Percentiles rank a stretch among this genome's conserved stretches.
These are phyloP conservation scores for Tuber melanosporum DNA, from an alignment of 495 filamentous ascomycete genomes.

Conservation along the genomic window DNA sequence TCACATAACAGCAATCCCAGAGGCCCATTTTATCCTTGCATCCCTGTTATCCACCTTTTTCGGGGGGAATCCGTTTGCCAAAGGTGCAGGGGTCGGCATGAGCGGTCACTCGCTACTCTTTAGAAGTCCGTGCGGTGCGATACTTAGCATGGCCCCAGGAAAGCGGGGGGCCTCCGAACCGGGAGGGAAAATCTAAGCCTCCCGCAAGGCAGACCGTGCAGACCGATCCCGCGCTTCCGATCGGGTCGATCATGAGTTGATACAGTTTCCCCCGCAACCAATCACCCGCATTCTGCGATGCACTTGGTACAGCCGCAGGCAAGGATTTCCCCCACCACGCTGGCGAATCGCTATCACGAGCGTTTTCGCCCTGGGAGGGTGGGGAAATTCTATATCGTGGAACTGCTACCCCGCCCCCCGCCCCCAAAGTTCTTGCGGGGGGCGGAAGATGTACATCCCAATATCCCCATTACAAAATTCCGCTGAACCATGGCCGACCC, in stretches of 20 bases:
- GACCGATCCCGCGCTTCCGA: neutral
- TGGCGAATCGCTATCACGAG: neutral
- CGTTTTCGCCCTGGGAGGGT: neutral
- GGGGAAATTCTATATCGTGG: neutral
- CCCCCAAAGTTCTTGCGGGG: neutral
- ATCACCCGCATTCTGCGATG: neutral
- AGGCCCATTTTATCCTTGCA: too few relatives aligned
- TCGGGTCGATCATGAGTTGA: neutral
- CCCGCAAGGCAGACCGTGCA: neutral
- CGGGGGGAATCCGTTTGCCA: neutral
- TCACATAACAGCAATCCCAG: too few relatives aligned
- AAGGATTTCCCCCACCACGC: neutral
- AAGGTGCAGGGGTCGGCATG: neutral
- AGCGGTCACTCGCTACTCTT: neutral
- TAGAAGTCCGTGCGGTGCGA: neutral
- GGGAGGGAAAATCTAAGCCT: neutral
- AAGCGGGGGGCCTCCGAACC: neutral
- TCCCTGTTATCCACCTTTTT: neutral
- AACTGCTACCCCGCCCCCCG: neutral
- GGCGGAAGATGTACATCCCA: neutral
- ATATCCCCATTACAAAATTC: neutral
- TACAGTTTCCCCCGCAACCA: neutral
- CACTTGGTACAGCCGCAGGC: neutral
- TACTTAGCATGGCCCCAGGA: neutral
- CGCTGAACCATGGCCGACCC: neutral